These are phyloP conservation scores for Elasticomyces elasticus DNA, from an alignment of 495 filamentous ascomycete species.

Conservation along the genomic window DNA sequence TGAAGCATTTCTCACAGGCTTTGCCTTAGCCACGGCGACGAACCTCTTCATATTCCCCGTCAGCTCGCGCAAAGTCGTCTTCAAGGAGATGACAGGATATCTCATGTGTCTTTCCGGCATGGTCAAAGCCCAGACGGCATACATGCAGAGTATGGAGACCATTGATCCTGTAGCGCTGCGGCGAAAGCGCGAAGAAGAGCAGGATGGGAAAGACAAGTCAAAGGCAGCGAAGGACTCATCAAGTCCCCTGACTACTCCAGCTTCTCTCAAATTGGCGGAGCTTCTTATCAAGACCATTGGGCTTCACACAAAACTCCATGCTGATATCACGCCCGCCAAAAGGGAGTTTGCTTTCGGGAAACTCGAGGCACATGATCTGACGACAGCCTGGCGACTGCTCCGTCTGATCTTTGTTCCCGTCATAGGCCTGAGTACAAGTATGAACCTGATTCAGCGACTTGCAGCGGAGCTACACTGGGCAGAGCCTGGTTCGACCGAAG, in stretches of 20 bases:
- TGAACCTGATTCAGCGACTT: conserved; percentile 67
- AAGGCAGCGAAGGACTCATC: not conserved
- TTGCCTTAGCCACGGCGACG: conserved; percentile 53
- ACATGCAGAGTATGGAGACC: conserved; percentile 55
- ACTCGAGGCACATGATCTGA: conserved; percentile 56
- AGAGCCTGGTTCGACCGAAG: conserved; percentile 27
- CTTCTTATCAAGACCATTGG: conserved; percentile 46
- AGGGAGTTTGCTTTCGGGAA: conserved; percentile 61
- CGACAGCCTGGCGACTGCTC: conserved; percentile 48
- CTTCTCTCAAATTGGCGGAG: conserved; percentile 42
- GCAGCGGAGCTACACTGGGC: conserved; percentile 43
- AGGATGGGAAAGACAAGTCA: conserved; percentile 16
- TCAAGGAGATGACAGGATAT: conserved; percentile 51
- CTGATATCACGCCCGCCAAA: conserved; percentile 67
- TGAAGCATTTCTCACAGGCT: conserved; percentile 52
- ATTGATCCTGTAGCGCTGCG: conserved; percentile 42
- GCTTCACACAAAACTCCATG: conserved; percentile 59
- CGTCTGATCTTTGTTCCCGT: conserved; percentile 58
- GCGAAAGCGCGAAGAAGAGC: conserved; percentile 26
- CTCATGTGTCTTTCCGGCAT: conserved; percentile 44
- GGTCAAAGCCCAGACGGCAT: conserved; percentile 51
- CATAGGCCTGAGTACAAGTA: conserved; percentile 59
- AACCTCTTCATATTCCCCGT: conserved; percentile 59
- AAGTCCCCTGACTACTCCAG: conserved; percentile 34
- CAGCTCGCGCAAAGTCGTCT: conserved; percentile 51